Evolutionary conservation across 495 filamentous ascomycete species (phyloP).

Genomic region (Pyronema domesticum): DNA sequence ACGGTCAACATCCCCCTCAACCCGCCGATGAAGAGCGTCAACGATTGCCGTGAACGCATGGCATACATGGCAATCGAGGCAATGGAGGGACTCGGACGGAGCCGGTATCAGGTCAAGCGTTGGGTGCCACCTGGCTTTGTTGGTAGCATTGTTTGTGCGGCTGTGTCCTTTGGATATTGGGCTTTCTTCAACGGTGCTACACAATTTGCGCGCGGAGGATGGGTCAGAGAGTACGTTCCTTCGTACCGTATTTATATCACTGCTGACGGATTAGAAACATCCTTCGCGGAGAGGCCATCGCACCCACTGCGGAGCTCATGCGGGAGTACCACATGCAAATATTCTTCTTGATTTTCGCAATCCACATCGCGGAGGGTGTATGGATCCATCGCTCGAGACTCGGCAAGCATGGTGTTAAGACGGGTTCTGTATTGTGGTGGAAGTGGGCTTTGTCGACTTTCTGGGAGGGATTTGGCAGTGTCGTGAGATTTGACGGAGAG

Average conservation of each 20-base stretch:
- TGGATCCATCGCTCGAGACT: conserved; percentile 35
- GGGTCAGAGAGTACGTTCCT: conserved; percentile 6
- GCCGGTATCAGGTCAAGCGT: conserved; percentile 37
- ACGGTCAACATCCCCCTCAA: conserved; percentile 35
- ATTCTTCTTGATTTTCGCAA: conserved; percentile 30
- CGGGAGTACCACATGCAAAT: conserved; percentile 28
- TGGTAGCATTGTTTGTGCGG: conserved; percentile 30
- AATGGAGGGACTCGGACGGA: conserved; percentile 34
- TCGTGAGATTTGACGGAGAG: conserved; percentile 36
- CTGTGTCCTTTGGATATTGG: conserved; percentile 27
- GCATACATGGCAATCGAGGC: conserved; percentile 49
- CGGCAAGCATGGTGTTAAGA: conserved; percentile 37
- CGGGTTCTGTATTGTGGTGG: conserved; percentile 39
- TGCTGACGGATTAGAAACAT: conserved; percentile 24
- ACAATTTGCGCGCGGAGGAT: conserved; percentile 40
- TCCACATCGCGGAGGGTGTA: conserved; percentile 38
- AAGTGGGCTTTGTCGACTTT: conserved; percentile 40
- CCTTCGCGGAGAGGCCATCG: conserved; percentile 26
- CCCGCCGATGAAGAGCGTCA: conserved; percentile 40
- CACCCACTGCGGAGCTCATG: conserved; percentile 29
- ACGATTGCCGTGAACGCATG: conserved; percentile 41
- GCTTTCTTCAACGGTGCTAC: conserved; percentile 28
- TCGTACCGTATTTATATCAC: neutral
- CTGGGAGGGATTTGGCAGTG: conserved; percentile 40
- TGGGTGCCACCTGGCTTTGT: conserved; percentile 34